Base-by-base conservation (phyloP, 306 rosid genomes). In the Trifolium subterraneum region DNA sequence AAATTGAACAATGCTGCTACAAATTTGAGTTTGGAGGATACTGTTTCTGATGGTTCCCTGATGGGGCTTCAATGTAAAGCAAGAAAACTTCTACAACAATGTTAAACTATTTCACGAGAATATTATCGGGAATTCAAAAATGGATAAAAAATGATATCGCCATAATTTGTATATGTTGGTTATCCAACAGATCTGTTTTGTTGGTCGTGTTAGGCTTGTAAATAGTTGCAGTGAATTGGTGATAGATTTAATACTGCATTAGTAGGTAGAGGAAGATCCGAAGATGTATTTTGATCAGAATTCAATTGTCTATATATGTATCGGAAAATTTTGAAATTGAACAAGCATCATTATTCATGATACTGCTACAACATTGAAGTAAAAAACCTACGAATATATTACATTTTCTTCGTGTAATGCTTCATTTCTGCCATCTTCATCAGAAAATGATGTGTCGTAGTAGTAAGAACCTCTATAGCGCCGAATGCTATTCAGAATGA, bases 61-160 rank as follows among this genome's bases (percentile, higher is more conserved):
- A 62, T 77, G 58, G 84, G 83, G 63, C 93, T 90, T 80, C 92
- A 88, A 83, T 70, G 73, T 60, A 71, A 70, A 76, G 93, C 96
- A 65, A 81, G 88, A 88, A 78, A 76, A 25, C 76, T 80, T 41
- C 71, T 83, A 20, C 71, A 78, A 78, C 82, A 25, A 51, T 62
- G 75, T 74, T 77, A 80, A 68, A 68, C 45, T 54, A 70, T 42
- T 73, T 18, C 33, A 25, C 23, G 31, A 20, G 22, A 50, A 13
- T 56, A 14, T 25, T 14, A 15, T 29, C 1, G 16, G 15, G 22
- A 61, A 41, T 68, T 59, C 12, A 7, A 18, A 55, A 31, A 10
- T 13, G 41, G 38, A 64, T 29, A 14, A 39, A 52, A 55, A 22
- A 54, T 64, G 47, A 62, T 71, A 12, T 14, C 19, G 6, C 60